These are phyloP conservation scores for Colletotrichum echinochloae DNA, from an alignment of 2,329 filamentous ascomycete species.

Conservation along the genomic window DNA sequence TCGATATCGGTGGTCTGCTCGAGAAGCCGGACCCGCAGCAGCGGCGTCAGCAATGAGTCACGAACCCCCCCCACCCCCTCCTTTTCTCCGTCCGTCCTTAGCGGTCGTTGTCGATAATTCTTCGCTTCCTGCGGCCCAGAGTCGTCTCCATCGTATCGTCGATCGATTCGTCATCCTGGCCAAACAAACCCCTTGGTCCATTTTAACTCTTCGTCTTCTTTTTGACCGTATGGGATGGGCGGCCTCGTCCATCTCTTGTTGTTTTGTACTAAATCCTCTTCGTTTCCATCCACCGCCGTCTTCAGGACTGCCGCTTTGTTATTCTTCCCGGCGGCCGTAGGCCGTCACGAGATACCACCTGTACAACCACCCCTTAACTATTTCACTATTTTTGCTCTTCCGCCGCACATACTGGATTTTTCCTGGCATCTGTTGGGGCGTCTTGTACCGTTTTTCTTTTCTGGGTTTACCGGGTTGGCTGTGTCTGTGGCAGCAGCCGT, in stretches of 20 bases:
- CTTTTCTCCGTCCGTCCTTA: constrained; percentile 7
- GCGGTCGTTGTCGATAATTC: constrained; percentile 37
- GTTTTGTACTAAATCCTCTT: constrained; percentile 17
- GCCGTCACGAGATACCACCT: constrained; percentile 42
- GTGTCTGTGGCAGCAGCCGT: constrained; percentile 19
- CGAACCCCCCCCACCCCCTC: too few relatives aligned
- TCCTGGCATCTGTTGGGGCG: constrained; percentile 30
- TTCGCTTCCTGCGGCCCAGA: constrained; percentile 30
- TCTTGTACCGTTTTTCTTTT: constrained; percentile 17
- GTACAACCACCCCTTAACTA: constrained; percentile 39
- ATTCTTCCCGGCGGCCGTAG: constrained; percentile 27
- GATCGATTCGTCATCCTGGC: constrained; percentile 19
- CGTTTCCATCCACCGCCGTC: constrained; percentile 13
- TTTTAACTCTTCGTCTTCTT: constrained; percentile 3
- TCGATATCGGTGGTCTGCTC: constrained; percentile 73
- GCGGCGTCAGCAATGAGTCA: constrained; percentile 45
- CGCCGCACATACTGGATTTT: constrained; percentile 29
- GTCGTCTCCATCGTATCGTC: constrained; percentile 18
- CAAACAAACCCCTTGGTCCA: constrained; percentile 13
- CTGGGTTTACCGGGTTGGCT: constrained; percentile 8
- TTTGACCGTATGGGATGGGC: constrained; percentile 20
- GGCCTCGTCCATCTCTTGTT: constrained; percentile 26
- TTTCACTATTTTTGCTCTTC: constrained; percentile 1
- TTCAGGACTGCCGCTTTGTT: constrained; percentile 22
- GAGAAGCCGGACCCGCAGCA: constrained; percentile 62